Conservation (phyloP, 352 stramenopile species). For the Thalassiosira exigua region DNA sequence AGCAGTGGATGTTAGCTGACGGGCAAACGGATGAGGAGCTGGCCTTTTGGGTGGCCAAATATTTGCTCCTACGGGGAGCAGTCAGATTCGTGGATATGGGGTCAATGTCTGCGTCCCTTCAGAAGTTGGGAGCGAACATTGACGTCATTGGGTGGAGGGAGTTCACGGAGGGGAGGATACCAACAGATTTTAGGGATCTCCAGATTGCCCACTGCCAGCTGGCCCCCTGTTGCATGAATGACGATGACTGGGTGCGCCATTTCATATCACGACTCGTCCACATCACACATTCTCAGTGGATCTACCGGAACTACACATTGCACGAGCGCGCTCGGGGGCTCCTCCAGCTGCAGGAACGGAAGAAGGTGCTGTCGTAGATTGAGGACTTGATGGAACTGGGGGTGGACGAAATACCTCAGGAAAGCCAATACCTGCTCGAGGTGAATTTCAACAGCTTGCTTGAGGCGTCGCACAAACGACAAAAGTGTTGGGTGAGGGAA, state of each 20-base stretch:
- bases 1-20: not conserved
- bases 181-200: not conserved
- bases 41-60: slow-evolving; percentile 14
- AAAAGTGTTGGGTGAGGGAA: too few species aligned
- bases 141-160: slow-evolving; percentile 27
- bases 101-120: not conserved
- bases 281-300: slow-evolving; percentile 35
- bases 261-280: slow-evolving; percentile 16
- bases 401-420: slow-evolving; percentile 1
- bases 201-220: not conserved
- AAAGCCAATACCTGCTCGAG: slow-evolving; percentile 8
- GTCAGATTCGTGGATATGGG: not conserved
- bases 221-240: not conserved
- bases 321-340: slow-evolving; percentile 6
- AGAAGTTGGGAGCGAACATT: not conserved
- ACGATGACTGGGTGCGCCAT: not conserved
- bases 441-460: too few species aligned
- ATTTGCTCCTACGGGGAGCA: slow-evolving; percentile 7
- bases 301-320: slow-evolving; percentile 10
- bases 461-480: too few species aligned
- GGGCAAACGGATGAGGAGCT: slow-evolving; percentile 13
- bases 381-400: not conserved
- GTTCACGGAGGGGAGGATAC: slow-evolving; percentile 15
- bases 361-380: not conserved
- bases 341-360: not conserved